Evolutionary conservation across 257 asterid genomes (phyloP).

Genomic region (Euphrasia confusa): DNA sequence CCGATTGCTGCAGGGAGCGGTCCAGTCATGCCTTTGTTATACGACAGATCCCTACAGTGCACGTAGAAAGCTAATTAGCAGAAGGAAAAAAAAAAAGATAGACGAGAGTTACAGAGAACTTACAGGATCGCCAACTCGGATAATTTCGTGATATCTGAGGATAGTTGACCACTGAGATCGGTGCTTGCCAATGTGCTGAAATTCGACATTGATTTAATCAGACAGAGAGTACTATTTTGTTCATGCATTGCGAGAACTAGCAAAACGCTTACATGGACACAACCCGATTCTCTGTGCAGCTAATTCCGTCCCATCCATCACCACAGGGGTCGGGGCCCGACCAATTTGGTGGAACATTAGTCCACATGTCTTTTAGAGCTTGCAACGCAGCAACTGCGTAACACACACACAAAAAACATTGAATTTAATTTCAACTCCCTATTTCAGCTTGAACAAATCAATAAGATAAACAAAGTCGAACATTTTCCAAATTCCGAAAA

Average conservation of each 20-base stretch:
- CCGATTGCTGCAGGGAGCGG: conserved; percentile 68
- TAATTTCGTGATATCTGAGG: conserved; percentile 58
- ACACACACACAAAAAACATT: conserved; percentile 12
- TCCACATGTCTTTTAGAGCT: conserved; percentile 44
- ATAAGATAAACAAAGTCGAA: not conserved
- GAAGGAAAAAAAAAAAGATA: not conserved
- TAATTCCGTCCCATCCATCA: conserved; percentile 58
- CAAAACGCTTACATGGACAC: conserved; percentile 50
- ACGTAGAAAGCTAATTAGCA: not conserved
- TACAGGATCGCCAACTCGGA: conserved; percentile 74
- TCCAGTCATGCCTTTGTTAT: conserved; percentile 65
- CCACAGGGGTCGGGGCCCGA: conserved; percentile 72
- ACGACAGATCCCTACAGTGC: conserved; percentile 65
- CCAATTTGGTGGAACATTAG: conserved; percentile 78
- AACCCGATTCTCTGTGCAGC: conserved; percentile 43
- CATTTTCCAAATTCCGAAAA: too few species aligned
- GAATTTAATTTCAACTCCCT: too few species aligned
- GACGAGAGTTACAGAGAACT: conserved; percentile 21
- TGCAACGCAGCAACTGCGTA: conserved; percentile 49
- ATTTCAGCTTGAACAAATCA: not conserved
- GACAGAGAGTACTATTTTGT: not conserved
- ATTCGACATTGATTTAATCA: conserved; percentile 10
- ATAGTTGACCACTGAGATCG: conserved; percentile 49
- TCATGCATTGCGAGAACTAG: not conserved
- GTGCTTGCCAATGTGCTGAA: conserved; percentile 65